Evolutionary conservation across 257 asterid genomes (phyloP).

Genomic region (Pogostemon cablin): DNA sequence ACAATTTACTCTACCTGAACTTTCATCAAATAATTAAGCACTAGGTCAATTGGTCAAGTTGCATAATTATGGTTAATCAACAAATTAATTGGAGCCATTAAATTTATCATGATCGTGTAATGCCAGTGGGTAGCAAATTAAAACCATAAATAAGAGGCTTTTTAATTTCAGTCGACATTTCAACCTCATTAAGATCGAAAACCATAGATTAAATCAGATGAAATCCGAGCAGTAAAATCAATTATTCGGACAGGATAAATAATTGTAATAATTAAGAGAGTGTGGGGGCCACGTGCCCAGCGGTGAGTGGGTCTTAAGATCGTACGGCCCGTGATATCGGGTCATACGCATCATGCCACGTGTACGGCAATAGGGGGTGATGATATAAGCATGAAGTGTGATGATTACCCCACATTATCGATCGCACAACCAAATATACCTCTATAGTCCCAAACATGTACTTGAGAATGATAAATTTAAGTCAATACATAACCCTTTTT

Average conservation of each 20-base stretch:
- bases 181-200: conserved; percentile 31
- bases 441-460: conserved; percentile 27
- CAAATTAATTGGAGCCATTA: background rate
- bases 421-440: conserved; percentile 13
- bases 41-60: conserved; percentile 23
- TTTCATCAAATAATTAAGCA: conserved; percentile 29
- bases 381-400: conserved; percentile 60
- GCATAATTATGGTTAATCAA: conserved; percentile 19
- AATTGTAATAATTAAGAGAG: conserved; percentile 39
- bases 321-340: conserved; percentile 31
- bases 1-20: conserved; percentile 9
- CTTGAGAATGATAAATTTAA: conserved; percentile 23
- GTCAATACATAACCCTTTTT: conserved; percentile 4
- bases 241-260: conserved; percentile 32
- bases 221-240: conserved; percentile 16
- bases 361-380: conserved; percentile 40
- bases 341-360: conserved; percentile 36
- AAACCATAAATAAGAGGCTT: background rate
- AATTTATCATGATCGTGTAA: conserved; percentile 17
- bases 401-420: conserved; percentile 30
- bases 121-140: conserved; percentile 25
- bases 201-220: conserved; percentile 12
- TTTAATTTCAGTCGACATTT: conserved; percentile 1
- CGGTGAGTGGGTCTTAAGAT: conserved; percentile 35
- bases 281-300: conserved; percentile 37